phyloP scores from a whole-genome alignment of 2,329 filamentous ascomycete genomes.

The Fusarium anguioides region DNA sequence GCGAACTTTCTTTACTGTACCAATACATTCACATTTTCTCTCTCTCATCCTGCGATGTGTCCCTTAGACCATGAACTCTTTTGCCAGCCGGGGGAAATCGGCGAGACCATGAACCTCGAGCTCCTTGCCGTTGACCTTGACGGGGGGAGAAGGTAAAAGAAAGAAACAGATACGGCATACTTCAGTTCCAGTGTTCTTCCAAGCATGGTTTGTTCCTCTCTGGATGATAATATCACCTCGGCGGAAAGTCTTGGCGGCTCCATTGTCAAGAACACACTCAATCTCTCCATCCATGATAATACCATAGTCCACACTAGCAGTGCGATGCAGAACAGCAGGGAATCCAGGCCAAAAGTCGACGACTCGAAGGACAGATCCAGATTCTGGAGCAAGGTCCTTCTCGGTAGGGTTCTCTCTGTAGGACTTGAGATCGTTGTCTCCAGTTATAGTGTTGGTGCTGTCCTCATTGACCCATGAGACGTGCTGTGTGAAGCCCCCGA shows the following conservation, averaged over 20 bases:
- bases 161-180: constrained; percentile 39
- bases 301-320: constrained; percentile 40
- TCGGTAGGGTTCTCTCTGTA: constrained; percentile 34
- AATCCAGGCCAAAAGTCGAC: constrained; percentile 40
- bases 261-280: constrained; percentile 38
- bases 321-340: constrained; percentile 38
- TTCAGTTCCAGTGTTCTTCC: constrained; percentile 37
- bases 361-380: constrained; percentile 32
- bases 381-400: constrained; percentile 32
- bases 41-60: neutral
- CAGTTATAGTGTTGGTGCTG: constrained; percentile 17
- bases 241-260: constrained; percentile 26
- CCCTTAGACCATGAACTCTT: constrained; percentile 19
- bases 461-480: constrained; percentile 35
- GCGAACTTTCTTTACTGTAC: neutral
- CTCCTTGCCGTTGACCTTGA: constrained; percentile 35
- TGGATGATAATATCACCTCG: constrained; percentile 41
- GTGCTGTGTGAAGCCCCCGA: constrained; percentile 36
- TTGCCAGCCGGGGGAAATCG: constrained; percentile 35
- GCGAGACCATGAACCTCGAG: constrained; percentile 39
- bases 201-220: constrained; percentile 41
- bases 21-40: neutral
- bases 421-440: constrained; percentile 28
- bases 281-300: constrained; percentile 39
- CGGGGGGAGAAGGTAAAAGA: constrained; percentile 31